Percentiles rank a stretch among this genome's conserved stretches.
Evolutionary conservation across 1,139 yeast genomes (phyloP).

Genomic region (Candida dubliniensis): DNA sequence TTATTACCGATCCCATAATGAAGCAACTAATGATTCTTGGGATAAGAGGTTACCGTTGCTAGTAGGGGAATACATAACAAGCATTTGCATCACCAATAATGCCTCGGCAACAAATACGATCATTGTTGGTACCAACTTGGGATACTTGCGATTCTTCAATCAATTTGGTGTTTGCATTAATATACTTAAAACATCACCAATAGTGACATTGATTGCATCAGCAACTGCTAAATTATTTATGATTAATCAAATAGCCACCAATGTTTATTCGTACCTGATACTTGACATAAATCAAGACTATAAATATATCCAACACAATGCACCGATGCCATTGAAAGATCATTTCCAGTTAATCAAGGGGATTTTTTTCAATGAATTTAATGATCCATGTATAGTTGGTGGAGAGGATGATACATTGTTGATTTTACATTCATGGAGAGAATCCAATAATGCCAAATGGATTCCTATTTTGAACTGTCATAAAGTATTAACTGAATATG

Average conservation of each 20-base stretch:
- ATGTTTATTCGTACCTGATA: constrained; percentile 37
- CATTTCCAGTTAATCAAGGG: constrained; percentile 49
- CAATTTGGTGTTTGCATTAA: constrained; percentile 43
- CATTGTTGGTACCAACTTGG: constrained; percentile 43
- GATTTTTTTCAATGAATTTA: constrained; percentile 77
- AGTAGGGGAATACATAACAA: constrained; percentile 36
- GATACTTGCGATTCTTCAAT: constrained; percentile 43
- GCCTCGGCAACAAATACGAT: constrained; percentile 30
- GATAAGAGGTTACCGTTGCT: constrained; percentile 40
- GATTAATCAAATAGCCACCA: constrained; percentile 30
- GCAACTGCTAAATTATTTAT: constrained; percentile 31
- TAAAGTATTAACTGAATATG: constrained; percentile 54
- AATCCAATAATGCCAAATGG: constrained; percentile 78
- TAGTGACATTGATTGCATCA: constrained; percentile 40
- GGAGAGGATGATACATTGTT: constrained; percentile 66
- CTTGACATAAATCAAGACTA: constrained; percentile 38
- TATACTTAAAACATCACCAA: constrained; percentile 39
- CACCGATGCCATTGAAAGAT: constrained; percentile 36
- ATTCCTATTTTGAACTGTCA: constrained; percentile 76
- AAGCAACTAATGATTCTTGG: constrained; percentile 46
- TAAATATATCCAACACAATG: constrained; percentile 42
- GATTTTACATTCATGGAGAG: constrained; percentile 77
- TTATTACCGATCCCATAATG: constrained; percentile 45
- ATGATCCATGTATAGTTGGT: constrained; percentile 86
- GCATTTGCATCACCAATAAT: constrained; percentile 31